A percentile compares a stretch with the other conserved stretches of the same genome.
Conservation (phyloP, 257 asterid species). For the Scutellaria galericulata region DNA sequence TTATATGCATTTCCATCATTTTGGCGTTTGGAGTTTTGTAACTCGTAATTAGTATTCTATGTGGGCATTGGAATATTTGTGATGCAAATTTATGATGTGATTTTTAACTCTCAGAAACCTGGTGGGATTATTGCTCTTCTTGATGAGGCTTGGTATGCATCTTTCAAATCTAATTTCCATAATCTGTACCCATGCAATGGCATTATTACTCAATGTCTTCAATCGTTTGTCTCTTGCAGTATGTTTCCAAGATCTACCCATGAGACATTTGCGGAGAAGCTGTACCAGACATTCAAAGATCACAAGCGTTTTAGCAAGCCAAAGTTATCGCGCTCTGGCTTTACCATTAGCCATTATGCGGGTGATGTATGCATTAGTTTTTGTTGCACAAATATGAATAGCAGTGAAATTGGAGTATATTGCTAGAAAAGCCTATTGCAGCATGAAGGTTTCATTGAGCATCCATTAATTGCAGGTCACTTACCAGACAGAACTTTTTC, state of each 20-base stretch:
- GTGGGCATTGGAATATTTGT: slow-evolving; percentile 1
- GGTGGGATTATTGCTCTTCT: slow-evolving; percentile 96
- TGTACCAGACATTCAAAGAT: slow-evolving; percentile 83
- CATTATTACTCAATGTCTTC: slow-evolving; percentile 16
- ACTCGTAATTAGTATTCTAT: slow-evolving; percentile 15
- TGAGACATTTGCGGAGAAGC: slow-evolving; percentile 83
- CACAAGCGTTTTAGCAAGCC: slow-evolving; percentile 92
- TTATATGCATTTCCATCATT: slow-evolving; percentile 14
- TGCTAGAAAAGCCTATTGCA: slow-evolving; percentile 15
- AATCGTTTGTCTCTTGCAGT: slow-evolving; percentile 45
- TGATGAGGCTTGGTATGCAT: slow-evolving; percentile 92
- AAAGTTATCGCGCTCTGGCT: slow-evolving; percentile 81
- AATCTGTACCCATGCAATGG: slow-evolving; percentile 1
- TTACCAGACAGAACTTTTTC: slow-evolving; percentile 79
- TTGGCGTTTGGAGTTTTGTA: neutral
- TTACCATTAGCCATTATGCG: slow-evolving; percentile 87
- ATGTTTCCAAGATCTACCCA: slow-evolving; percentile 98
- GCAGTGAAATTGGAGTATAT: slow-evolving; percentile 10
- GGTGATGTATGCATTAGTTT: slow-evolving; percentile 79
- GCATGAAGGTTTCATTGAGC: slow-evolving; percentile 39
- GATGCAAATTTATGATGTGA: slow-evolving; percentile 8
- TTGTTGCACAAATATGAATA: slow-evolving; percentile 17
- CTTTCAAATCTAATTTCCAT: slow-evolving; percentile 7
- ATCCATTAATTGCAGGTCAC: slow-evolving; percentile 67
- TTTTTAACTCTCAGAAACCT: slow-evolving; percentile 72